Percentiles rank a stretch among this genome's conserved stretches.
phyloP scores from a whole-genome alignment of 179 eudicot genomes.

The Gypsophila paniculata region DNA sequence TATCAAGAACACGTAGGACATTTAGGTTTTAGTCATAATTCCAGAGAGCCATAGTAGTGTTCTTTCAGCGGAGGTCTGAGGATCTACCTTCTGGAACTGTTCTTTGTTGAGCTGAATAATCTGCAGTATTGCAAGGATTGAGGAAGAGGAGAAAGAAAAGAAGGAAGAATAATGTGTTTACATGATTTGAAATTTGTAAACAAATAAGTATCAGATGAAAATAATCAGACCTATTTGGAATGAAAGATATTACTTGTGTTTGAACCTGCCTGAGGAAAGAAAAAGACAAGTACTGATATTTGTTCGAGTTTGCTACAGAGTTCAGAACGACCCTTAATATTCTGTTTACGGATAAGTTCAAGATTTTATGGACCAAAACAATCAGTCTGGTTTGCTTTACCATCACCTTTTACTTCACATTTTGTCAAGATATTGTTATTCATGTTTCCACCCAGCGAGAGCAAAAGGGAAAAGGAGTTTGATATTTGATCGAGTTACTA shows the following conservation, averaged over 20 bases:
- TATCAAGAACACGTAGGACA: background rate
- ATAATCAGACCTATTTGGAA: background rate
- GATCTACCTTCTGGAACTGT: background rate
- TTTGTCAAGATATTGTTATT: no score
- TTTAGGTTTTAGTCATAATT: background rate
- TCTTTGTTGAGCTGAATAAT: background rate
- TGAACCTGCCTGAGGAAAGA: no score
- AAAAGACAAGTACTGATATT: no score
- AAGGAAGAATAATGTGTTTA: background rate
- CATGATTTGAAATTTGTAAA: background rate
- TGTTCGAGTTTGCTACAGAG: no score
- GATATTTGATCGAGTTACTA: no score
- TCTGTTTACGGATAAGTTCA: no score
- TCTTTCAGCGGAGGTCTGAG: background rate
- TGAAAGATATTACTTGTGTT: conserved; percentile 9
- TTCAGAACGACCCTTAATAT: no score
- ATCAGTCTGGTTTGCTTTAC: no score
- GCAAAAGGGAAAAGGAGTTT: background rate
- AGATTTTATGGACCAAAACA: no score
- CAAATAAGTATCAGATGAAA: background rate
- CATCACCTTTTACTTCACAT: no score
- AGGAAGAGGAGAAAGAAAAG: background rate
- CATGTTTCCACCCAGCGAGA: background rate
- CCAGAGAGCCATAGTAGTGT: background rate
- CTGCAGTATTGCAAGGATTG: background rate